phyloP scores from a whole-genome alignment of 768 basidiomycete species.

The Naganishia randhawae region DNA sequence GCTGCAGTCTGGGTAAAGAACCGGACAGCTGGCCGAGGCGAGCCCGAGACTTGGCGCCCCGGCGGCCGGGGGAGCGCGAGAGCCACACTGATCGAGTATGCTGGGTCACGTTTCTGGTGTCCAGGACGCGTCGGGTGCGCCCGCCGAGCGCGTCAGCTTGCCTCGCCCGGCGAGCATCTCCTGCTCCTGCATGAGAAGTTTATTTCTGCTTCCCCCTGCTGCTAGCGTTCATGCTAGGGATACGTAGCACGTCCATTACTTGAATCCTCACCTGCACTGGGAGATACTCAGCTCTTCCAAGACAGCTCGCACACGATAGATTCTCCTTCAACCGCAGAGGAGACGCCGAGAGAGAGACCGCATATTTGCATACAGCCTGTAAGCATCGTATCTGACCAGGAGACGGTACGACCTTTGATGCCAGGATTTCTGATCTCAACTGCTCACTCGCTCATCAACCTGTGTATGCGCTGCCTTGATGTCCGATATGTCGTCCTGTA shows the following conservation, averaged over 20 bases:
- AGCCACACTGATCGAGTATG: not conserved
- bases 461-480: not conserved
- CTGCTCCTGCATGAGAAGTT: not conserved
- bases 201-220: not conserved
- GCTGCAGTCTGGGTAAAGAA: too few relatives aligned
- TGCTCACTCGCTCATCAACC: not conserved
- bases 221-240: conserved; percentile 3
- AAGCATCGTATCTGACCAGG: not conserved
- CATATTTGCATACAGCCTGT: not conserved
- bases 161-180: not conserved
- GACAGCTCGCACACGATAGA: not conserved
- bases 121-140: not conserved
- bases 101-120: not conserved
- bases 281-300: not conserved
- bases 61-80: too few relatives aligned
- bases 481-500: not conserved
- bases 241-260: conserved; percentile 4
- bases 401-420: not conserved
- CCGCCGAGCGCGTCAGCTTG: not conserved
- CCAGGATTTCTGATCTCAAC: not conserved
- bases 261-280: not conserved
- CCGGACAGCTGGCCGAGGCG: too few relatives aligned
- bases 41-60: too few relatives aligned
- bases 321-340: not conserved
- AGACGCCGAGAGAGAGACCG: not conserved